A percentile compares a stretch with the other conserved stretches of the same genome.
Conservation (phyloP, 148 eudicot species). For the Polygonum aviculare region DNA sequence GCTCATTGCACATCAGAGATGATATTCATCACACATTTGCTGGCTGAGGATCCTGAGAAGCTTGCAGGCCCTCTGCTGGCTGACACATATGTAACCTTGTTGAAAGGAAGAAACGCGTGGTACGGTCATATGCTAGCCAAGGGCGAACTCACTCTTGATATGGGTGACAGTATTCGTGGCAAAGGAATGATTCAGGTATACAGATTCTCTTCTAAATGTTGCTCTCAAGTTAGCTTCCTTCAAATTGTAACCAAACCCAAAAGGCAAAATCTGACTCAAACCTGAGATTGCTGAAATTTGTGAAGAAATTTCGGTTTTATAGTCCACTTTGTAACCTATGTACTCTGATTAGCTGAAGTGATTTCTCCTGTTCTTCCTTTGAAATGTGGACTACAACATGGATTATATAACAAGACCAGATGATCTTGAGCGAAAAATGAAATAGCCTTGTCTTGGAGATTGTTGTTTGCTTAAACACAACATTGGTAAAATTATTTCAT, state of each 20-base stretch:
- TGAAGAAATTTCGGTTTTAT: not conserved
- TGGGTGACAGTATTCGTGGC: conserved; percentile 96
- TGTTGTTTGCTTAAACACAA: not conserved
- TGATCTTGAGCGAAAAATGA: no score
- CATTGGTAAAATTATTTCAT: not conserved
- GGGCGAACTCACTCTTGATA: conserved; percentile 80
- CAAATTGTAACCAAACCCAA: no score
- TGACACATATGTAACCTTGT: conserved; percentile 81
- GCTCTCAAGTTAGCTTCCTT: no score
- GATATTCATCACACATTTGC: conserved; percentile 88
- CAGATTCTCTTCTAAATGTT: not conserved
- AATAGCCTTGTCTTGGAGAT: not conserved
- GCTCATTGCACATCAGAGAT: conserved; percentile 98
- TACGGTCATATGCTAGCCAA: conserved; percentile 95
- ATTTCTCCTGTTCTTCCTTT: no score
- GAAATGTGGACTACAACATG: no score
- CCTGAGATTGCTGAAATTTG: not conserved
- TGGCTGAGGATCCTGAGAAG: conserved; percentile 93
- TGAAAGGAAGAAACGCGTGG: conserved; percentile 98
- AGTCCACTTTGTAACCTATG: no score
- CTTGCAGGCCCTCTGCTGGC: conserved; percentile 95
- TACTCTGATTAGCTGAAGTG: no score
- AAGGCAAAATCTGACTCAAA: no score
- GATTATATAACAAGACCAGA: no score
- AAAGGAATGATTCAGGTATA: conserved; percentile 95